A percentile compares a stretch with the other conserved stretches of the same genome.
These are phyloP conservation scores for Coffea canephora DNA, from an alignment of 257 asterid species.

Conservation along the genomic window DNA sequence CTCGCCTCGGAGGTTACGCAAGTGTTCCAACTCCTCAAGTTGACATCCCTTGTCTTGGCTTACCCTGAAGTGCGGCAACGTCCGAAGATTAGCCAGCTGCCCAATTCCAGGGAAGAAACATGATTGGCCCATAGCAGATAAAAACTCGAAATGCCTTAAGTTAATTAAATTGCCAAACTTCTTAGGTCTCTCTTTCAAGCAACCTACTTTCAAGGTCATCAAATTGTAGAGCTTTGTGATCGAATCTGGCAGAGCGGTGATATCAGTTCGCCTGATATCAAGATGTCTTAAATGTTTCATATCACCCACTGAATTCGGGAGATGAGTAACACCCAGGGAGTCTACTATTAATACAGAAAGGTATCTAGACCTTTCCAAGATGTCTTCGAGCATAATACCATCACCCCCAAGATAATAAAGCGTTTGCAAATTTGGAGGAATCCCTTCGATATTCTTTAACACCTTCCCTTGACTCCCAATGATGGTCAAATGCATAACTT, in stretches of 20 bases:
- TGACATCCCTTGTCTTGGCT: slow-evolving; percentile 11
- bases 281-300: neutral
- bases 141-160: slow-evolving; percentile 21
- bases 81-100: slow-evolving; percentile 16
- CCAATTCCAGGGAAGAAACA: slow-evolving; percentile 24
- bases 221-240: slow-evolving; percentile 18
- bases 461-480: too few relatives aligned
- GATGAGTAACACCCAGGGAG: too few relatives aligned
- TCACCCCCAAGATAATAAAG: too few relatives aligned
- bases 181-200: neutral
- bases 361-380: neutral
- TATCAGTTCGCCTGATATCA: slow-evolving; percentile 9
- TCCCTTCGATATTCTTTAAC: too few relatives aligned
- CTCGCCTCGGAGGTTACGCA: slow-evolving; percentile 14
- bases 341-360: slow-evolving; percentile 9
- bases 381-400: too few relatives aligned
- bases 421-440: too few relatives aligned
- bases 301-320: neutral
- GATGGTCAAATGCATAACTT: too few relatives aligned
- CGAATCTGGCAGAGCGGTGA: slow-evolving; percentile 9
- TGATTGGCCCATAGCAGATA: too few relatives aligned
- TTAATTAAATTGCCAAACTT: slow-evolving; percentile 1
- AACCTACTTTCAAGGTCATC: slow-evolving; percentile 14
- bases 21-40: slow-evolving; percentile 18
- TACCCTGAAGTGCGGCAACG: slow-evolving; percentile 16